These are phyloP conservation scores for Globisporangium paddicum DNA, from an alignment of 352 stramenopile species.

Conservation along the genomic window DNA sequence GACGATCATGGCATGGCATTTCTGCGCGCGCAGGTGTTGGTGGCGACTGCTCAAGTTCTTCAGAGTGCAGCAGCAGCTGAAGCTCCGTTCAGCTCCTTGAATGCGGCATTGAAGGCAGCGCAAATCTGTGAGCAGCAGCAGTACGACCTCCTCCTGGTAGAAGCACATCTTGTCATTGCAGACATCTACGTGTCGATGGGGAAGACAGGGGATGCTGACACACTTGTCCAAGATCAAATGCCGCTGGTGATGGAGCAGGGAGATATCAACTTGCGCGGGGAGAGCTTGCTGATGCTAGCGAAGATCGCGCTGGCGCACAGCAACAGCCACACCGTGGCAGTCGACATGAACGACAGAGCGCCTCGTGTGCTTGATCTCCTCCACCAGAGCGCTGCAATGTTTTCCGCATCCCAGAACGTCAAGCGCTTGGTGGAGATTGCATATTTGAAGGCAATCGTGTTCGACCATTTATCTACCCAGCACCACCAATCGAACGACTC, in stretches of 20 bases:
- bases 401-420: slow-evolving; percentile 30
- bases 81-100: slow-evolving; percentile 49
- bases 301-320: slow-evolving; percentile 41
- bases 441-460: slow-evolving; percentile 38
- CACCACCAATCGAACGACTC: background rate
- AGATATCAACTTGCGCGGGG: slow-evolving; percentile 41
- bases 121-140: slow-evolving; percentile 42
- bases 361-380: slow-evolving; percentile 19
- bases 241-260: slow-evolving; percentile 63
- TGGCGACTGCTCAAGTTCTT: slow-evolving; percentile 35
- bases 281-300: slow-evolving; percentile 51
- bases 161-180: slow-evolving; percentile 55
- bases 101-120: slow-evolving; percentile 31
- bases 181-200: slow-evolving; percentile 64
- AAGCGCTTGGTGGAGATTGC: slow-evolving; percentile 30
- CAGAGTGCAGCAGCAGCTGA: slow-evolving; percentile 28
- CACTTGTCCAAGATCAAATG: slow-evolving; percentile 59
- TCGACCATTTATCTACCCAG: slow-evolving; percentile 23
- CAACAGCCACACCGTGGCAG: background rate
- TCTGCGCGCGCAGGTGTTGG: slow-evolving; percentile 45
- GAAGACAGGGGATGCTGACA: slow-evolving; percentile 33
- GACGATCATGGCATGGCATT: slow-evolving; percentile 34
- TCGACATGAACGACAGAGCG: background rate
- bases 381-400: slow-evolving; percentile 24
- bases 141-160: slow-evolving; percentile 54